phyloP scores from a whole-genome alignment of 164 flowering plant species.

The Berberis vulgaris region DNA sequence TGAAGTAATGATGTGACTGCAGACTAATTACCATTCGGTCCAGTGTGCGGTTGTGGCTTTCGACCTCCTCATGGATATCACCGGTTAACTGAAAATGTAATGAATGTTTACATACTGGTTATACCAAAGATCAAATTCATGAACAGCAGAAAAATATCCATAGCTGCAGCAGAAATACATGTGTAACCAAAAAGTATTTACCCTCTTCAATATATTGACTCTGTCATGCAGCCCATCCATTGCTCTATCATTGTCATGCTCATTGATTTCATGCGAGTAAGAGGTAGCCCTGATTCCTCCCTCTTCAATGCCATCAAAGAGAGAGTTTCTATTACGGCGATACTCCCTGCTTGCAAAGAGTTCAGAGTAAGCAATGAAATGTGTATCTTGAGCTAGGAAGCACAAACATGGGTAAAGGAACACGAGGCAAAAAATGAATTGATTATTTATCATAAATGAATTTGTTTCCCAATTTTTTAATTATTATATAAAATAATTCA shows the following conservation, averaged over 20 bases:
- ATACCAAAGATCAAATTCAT: no score
- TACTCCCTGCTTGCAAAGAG: slow-evolving; percentile 40
- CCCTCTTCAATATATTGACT: slow-evolving; percentile 69
- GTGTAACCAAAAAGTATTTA: slow-evolving; percentile 18
- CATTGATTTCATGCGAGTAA: slow-evolving; percentile 59
- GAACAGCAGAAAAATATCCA: no score
- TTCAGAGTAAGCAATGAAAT: neutral
- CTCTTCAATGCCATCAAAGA: slow-evolving; percentile 94
- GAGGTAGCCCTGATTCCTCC: slow-evolving; percentile 83
- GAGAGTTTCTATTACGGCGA: slow-evolving; percentile 47
- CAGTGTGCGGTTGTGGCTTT: slow-evolving; percentile 65
- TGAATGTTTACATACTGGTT: no score
- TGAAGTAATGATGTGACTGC: neutral
- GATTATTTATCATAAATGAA: no score
- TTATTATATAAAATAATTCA: no score
- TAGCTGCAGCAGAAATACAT: neutral
- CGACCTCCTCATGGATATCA: slow-evolving; percentile 88
- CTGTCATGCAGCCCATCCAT: slow-evolving; percentile 65
- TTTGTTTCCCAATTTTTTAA: no score
- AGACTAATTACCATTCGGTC: slow-evolving; percentile 60
- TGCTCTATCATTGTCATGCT: slow-evolving; percentile 65
- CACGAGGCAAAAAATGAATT: no score
- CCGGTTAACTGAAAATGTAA: slow-evolving; percentile 53
- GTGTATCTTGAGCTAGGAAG: no score
- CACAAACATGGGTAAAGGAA: no score